phyloP scores from a whole-genome alignment of 345 rosid species.

The Dipteronia sinensis region DNA sequence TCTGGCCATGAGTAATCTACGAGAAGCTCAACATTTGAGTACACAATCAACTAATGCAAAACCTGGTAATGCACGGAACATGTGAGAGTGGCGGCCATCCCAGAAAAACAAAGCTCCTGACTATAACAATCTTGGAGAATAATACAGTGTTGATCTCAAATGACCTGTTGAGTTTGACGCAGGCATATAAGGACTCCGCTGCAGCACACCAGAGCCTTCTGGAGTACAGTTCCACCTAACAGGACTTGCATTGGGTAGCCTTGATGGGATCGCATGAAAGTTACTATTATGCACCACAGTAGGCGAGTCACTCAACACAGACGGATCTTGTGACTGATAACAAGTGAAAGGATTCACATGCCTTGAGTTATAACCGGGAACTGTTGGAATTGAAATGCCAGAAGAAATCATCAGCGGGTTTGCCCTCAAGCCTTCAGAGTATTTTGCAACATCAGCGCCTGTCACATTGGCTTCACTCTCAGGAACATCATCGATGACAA shows the following conservation, averaged over 20 bases:
- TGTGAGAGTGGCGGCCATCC: slow-evolving; percentile 18
- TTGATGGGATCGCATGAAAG: slow-evolving; percentile 27
- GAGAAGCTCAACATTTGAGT: slow-evolving; percentile 18
- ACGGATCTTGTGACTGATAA: slow-evolving; percentile 39
- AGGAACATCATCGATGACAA: slow-evolving; percentile 54
- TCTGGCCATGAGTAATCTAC: slow-evolving; percentile 7
- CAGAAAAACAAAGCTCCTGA: slow-evolving; percentile 2
- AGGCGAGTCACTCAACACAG: slow-evolving; percentile 27
- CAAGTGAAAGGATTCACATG: slow-evolving; percentile 27
- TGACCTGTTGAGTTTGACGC: slow-evolving; percentile 38
- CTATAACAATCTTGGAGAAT: slow-evolving; percentile 49
- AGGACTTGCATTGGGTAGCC: slow-evolving; percentile 37
- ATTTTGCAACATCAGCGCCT: slow-evolving; percentile 22
- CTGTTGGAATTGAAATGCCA: slow-evolving; percentile 29
- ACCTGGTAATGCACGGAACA: slow-evolving; percentile 10
- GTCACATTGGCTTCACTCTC: slow-evolving; percentile 32
- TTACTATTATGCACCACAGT: slow-evolving; percentile 14
- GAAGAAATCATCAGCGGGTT: slow-evolving; percentile 23
- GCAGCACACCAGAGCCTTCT: slow-evolving; percentile 40
- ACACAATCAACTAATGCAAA: slow-evolving; percentile 3
- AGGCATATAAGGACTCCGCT: slow-evolving; percentile 34
- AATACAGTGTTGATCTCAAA: slow-evolving; percentile 37
- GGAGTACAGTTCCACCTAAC: slow-evolving; percentile 42
- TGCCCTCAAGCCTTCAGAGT: slow-evolving; percentile 27
- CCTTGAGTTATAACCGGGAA: slow-evolving; percentile 27